A percentile compares a stretch with the other conserved stretches of the same genome.
These are phyloP conservation scores for Ophiostoma populinum DNA, from an alignment of 2,329 filamentous ascomycete genomes.

Conservation along the genomic window DNA sequence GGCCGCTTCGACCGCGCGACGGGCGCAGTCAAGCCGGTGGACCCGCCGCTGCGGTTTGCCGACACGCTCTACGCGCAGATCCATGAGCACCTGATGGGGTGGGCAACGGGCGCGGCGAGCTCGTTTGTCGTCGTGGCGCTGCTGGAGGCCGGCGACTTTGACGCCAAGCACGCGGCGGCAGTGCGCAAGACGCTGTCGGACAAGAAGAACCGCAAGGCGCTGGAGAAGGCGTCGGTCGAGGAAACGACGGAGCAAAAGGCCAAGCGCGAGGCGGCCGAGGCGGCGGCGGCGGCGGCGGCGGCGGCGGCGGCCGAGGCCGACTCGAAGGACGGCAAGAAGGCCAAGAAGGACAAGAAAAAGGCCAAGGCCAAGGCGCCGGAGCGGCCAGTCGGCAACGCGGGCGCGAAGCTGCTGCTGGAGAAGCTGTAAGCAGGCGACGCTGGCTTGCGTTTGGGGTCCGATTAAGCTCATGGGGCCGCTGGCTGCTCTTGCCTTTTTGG, in stretches of 20 bases:
- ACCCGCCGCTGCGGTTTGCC: conserved; percentile 67
- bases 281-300: conserved; percentile 28
- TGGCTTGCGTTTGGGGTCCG: not conserved
- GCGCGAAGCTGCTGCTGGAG: conserved; percentile 42
- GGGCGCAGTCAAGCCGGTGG: conserved; percentile 52
- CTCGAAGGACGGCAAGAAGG: conserved; percentile 26
- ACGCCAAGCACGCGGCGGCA: conserved; percentile 49
- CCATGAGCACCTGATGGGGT: conserved; percentile 54
- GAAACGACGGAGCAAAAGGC: conserved; percentile 37
- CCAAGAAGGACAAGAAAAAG: conserved; percentile 4
- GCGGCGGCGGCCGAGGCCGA: conserved; percentile 28
- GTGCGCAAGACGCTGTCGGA: conserved; percentile 55
- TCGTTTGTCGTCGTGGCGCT: conserved; percentile 75
- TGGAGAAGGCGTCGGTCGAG: conserved; percentile 49
- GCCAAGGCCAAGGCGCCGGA: conserved; percentile 14
- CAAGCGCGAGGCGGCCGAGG: conserved; percentile 21
- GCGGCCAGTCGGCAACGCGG: conserved; percentile 38
- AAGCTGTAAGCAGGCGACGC: conserved; percentile 28
- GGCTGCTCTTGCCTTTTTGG: not conserved
- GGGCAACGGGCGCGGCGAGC: conserved; percentile 64
- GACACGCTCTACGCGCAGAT: conserved; percentile 69
- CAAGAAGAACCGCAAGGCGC: conserved; percentile 52
- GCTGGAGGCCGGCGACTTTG: conserved; percentile 54
- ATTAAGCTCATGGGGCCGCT: too few relatives aligned
- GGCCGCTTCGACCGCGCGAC: conserved; percentile 65